Base-by-base conservation (phyloP, 2,329 filamentous ascomycete species). In the Balansia obtecta region DNA sequence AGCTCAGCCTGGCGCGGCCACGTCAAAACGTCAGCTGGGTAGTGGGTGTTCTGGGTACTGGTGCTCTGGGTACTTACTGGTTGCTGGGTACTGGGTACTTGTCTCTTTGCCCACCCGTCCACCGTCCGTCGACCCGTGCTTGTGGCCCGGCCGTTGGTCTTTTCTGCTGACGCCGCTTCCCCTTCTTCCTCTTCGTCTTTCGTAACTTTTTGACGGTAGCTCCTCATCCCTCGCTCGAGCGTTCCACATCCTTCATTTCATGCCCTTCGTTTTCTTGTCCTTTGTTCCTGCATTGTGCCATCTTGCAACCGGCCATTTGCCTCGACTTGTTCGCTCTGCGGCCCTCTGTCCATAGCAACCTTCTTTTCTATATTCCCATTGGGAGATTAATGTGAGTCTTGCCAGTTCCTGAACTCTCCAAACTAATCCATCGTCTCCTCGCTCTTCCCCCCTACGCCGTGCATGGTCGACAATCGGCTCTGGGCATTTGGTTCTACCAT, bases 301-400 rank as follows among this genome's bases (percentile, higher is more conserved):
- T 42, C 40, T 18, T 32, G 22, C 32, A 16, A 37, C 30, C 13
- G 15, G 27, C 34, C 7, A 11, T 11, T 38, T 42, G n/a, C 20
- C 32, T 18, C 10, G 8, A 18, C 32, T 30, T 45, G 4, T 16
- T 6, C 4, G 38, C 11, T 27, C n/a, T 22, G 33, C 13, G 20
- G 33, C 40, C 12, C 20, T 16, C 16, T 40, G 11, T n/a, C 15
- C 43, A 15, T 37, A 22, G 15, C 38, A 13, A 15, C n/a, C 12
- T 13, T 39, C 18, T 52, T 33, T 32, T 37, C 43, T 49, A 40
- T 34, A 33, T 13, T 20, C 37, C 30, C 52, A 52, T 55, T 54
- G 60, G 54, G 59, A 64, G 52, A 65, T 65, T 61, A 65, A 65
- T 65, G 64, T 66, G 62, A 66, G 64, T 66, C 56, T 46, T 11